Evolutionary conservation across 2,329 filamentous ascomycete genomes (phyloP).

Genomic region (Colletotrichum horii): DNA sequence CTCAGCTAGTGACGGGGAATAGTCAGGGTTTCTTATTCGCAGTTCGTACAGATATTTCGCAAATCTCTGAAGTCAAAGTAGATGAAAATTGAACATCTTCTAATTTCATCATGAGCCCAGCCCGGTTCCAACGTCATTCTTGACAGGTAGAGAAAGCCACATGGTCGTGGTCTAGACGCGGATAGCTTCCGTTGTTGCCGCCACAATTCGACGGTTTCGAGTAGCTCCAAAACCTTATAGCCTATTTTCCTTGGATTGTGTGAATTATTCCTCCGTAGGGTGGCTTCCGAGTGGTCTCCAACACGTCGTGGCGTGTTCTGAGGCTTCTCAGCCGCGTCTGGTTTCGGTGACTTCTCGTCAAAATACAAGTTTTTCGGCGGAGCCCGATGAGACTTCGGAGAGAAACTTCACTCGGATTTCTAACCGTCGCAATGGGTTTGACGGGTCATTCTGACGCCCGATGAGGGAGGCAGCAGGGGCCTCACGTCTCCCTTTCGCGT

Average conservation of each 20-base stretch:
- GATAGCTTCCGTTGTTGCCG: background rate
- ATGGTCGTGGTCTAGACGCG: background rate
- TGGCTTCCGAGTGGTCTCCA: background rate
- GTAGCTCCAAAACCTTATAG: background rate
- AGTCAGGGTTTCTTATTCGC: background rate
- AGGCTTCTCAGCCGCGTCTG: background rate
- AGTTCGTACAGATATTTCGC: background rate
- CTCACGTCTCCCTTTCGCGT: background rate
- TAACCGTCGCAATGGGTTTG: background rate
- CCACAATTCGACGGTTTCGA: background rate
- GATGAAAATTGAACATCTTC: background rate
- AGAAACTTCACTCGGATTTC: background rate
- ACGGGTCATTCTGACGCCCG: background rate
- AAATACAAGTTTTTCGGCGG: background rate
- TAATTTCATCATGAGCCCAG: background rate
- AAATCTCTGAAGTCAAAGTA: too few relatives aligned
- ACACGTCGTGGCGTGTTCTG: background rate
- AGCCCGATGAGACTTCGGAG: background rate
- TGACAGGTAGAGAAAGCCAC: background rate
- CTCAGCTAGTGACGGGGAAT: too few relatives aligned
- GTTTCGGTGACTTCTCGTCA: background rate
- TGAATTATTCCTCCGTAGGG: background rate
- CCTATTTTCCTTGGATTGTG: background rate
- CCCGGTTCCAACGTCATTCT: background rate
- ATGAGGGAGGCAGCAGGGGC: background rate